phyloP scores from a whole-genome alignment of 345 rosid genomes.

The Camelina hispida region DNA sequence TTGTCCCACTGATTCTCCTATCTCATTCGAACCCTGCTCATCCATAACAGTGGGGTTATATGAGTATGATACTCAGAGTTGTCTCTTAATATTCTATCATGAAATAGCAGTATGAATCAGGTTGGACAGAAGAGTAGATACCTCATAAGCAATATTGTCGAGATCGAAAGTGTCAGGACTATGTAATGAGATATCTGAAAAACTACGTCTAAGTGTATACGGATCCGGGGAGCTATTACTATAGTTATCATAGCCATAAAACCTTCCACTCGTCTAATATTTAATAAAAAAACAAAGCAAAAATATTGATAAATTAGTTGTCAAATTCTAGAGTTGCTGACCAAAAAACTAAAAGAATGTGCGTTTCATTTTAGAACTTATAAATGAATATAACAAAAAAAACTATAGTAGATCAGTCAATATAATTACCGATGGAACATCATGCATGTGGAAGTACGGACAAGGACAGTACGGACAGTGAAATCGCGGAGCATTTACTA shows the following conservation, averaged over 20 bases:
- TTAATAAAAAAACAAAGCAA: neutral
- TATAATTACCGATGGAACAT: conserved; percentile 2
- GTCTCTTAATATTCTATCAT: neutral
- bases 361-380: conserved; percentile 4
- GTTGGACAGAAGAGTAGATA: neutral
- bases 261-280: neutral
- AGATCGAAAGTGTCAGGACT: neutral
- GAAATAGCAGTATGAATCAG: neutral
- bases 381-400: neutral
- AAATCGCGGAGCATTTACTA: neutral
- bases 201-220: neutral
- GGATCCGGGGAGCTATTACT: neutral
- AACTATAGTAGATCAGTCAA: neutral
- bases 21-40: neutral
- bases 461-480: conserved; percentile 1
- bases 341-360: neutral
- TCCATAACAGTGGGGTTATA: neutral
- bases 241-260: neutral
- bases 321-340: neutral
- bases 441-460: conserved; percentile 11
- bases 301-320: neutral
- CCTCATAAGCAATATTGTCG: neutral
- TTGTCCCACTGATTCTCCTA: neutral
- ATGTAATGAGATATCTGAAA: neutral
- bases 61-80: neutral